These are phyloP conservation scores for Wickerhamomyces strasburgensis DNA, from an alignment of 805 yeast species.

Conservation along the genomic window DNA sequence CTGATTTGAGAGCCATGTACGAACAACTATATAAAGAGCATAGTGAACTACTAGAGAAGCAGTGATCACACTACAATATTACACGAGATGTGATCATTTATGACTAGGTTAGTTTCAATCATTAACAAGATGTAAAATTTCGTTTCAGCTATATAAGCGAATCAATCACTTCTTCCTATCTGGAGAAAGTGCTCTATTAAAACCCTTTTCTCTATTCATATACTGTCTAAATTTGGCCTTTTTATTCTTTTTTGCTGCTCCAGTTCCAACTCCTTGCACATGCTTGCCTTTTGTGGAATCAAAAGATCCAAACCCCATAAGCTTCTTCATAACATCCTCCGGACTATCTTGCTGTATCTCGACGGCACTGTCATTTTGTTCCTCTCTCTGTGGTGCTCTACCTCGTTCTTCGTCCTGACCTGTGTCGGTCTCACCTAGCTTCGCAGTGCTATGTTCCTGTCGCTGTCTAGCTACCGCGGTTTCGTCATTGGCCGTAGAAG, in stretches of 20 bases:
- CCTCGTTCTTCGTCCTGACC: slow-evolving; percentile 9
- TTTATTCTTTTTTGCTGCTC: slow-evolving; percentile 34
- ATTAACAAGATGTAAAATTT: too few species aligned
- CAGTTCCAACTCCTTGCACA: slow-evolving; percentile 44
- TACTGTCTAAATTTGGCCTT: slow-evolving; percentile 52
- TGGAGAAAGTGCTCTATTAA: slow-evolving; percentile 52
- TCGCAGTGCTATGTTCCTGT: too few species aligned
- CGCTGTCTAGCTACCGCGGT: slow-evolving; percentile 5
- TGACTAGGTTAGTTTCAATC: too few species aligned
- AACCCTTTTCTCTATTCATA: slow-evolving; percentile 53
- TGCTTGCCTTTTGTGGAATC: slow-evolving; percentile 53
- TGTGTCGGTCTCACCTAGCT: too few species aligned
- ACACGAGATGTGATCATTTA: too few species aligned
- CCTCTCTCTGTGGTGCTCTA: slow-evolving; percentile 11
- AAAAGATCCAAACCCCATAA: slow-evolving; percentile 59
- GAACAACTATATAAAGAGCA: slow-evolving; percentile 53
- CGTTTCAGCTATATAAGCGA: too few species aligned
- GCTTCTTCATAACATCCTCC: slow-evolving; percentile 30
- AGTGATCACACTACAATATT: slow-evolving; percentile 1
- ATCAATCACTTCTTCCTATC: slow-evolving; percentile 21
- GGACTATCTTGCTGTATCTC: slow-evolving; percentile 25
- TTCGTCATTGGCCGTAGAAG: too few species aligned
- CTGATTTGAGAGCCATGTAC: slow-evolving; percentile 52
- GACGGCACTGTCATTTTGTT: slow-evolving; percentile 24
- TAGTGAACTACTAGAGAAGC: slow-evolving; percentile 26